Evolutionary conservation across 495 filamentous ascomycete genomes (phyloP).

Genomic region (Podospora pseudoanserina): DNA sequence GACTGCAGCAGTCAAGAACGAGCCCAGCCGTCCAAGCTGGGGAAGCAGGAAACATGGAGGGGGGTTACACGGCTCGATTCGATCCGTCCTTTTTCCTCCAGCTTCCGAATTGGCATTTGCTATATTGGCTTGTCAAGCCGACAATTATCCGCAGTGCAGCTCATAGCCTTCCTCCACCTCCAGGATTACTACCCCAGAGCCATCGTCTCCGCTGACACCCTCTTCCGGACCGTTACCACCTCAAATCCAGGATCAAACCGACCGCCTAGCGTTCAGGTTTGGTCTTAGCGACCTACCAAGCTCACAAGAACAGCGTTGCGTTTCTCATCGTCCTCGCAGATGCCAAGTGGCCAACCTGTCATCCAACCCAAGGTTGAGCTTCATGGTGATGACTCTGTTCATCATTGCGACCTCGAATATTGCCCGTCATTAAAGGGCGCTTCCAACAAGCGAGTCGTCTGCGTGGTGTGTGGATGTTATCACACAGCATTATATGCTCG

Average conservation of each 20-base stretch:
- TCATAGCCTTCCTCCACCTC: conserved; percentile 4
- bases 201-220: conserved; percentile 15
- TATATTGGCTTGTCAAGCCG: conserved; percentile 24
- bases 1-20: not conserved
- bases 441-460: not conserved
- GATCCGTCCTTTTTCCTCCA: conserved; percentile 25
- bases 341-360: not conserved
- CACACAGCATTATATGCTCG: not conserved
- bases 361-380: not conserved
- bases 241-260: conserved; percentile 24
- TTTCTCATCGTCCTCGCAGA: not conserved
- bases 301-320: not conserved
- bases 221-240: conserved; percentile 20
- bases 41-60: not conserved
- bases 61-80: conserved; percentile 32
- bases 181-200: conserved; percentile 9
- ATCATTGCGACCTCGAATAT: not conserved
- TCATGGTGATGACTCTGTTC: not conserved
- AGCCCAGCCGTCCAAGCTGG: not conserved
- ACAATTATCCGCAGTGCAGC: conserved; percentile 26
- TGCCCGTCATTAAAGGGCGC: not conserved
- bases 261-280: conserved; percentile 1
- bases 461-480: not conserved
- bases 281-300: not conserved
- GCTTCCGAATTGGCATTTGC: conserved; percentile 27